Evolutionary conservation across 345 rosid genomes (phyloP).

Genomic region (Jatropha curcas): DNA sequence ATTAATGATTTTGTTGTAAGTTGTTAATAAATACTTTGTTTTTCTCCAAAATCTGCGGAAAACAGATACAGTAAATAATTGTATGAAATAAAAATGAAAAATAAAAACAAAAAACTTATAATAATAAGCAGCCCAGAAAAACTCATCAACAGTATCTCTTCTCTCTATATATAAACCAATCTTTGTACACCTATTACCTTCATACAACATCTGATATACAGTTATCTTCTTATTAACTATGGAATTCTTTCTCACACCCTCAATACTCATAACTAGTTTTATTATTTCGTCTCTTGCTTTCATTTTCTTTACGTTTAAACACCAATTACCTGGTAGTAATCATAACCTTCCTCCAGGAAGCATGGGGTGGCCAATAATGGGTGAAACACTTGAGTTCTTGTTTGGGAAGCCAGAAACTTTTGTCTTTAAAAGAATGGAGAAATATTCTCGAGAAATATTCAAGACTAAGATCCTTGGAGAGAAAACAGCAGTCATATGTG

Average conservation of each 20-base stretch:
- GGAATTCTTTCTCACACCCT: conserved; percentile 10
- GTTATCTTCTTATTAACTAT: too few relatives aligned
- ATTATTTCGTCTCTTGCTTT: background rate
- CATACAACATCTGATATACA: background rate
- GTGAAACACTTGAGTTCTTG: conserved; percentile 48
- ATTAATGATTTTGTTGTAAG: too few relatives aligned
- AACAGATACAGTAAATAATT: too few relatives aligned
- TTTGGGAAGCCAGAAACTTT: conserved; percentile 53
- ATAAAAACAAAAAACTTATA: background rate
- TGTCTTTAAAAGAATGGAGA: conserved; percentile 46
- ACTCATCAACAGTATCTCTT: too few relatives aligned
- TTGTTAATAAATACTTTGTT: too few relatives aligned
- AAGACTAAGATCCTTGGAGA: conserved; percentile 58
- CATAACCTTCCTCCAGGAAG: conserved; percentile 56
- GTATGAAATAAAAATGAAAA: background rate
- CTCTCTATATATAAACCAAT: background rate
- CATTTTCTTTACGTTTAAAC: background rate
- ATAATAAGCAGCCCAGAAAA: too few relatives aligned
- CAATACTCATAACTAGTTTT: conserved; percentile 2
- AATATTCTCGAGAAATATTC: conserved; percentile 49
- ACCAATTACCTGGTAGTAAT: background rate
- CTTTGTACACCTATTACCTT: background rate
- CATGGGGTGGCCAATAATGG: conserved; percentile 59
- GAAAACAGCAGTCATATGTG: conserved; percentile 52
- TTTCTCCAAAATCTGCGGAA: too few relatives aligned